Evolutionary conservation across 2,329 filamentous ascomycete species (phyloP).

Genomic region (Rutstroemia sp.): DNA sequence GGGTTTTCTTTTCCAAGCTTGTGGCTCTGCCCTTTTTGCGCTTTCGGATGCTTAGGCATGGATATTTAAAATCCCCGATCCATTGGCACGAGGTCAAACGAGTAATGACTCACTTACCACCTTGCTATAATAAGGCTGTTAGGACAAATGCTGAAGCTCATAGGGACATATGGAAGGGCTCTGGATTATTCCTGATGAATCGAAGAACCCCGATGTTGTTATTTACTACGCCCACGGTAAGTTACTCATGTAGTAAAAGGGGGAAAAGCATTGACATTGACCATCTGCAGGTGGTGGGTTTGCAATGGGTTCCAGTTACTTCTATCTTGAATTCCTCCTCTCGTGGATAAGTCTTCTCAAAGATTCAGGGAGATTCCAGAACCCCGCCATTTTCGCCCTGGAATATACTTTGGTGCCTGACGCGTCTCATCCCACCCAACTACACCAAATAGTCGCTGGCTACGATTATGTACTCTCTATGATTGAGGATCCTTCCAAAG

Average conservation of each 20-base stretch:
- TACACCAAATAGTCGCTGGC: constrained; percentile 60
- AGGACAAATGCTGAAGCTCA: constrained; percentile 7
- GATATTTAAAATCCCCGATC: constrained; percentile 53
- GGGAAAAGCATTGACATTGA: not conserved
- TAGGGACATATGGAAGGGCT: constrained; percentile 52
- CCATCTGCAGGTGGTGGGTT: constrained; percentile 63
- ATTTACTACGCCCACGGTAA: constrained; percentile 74
- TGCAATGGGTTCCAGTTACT: constrained; percentile 72
- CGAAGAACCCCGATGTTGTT: constrained; percentile 62
- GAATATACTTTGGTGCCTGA: constrained; percentile 72
- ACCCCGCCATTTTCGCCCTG: constrained; percentile 71
- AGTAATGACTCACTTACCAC: constrained; percentile 26
- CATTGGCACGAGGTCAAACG: constrained; percentile 54
- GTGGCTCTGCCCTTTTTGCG: constrained; percentile 67
- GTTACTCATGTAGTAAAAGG: constrained; percentile 14
- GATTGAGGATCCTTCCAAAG: constrained; percentile 45
- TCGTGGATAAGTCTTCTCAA: constrained; percentile 62
- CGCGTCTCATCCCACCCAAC: constrained; percentile 62
- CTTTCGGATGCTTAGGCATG: constrained; percentile 70
- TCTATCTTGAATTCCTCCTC: constrained; percentile 78
- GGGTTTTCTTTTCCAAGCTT: constrained; percentile 69
- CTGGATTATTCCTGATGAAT: constrained; percentile 59
- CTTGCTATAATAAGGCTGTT: not conserved
- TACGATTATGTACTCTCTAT: constrained; percentile 63
- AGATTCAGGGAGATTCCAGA: constrained; percentile 56